phyloP scores from a whole-genome alignment of 108 stramenopile species.

The Fragilaria crotonensis region DNA sequence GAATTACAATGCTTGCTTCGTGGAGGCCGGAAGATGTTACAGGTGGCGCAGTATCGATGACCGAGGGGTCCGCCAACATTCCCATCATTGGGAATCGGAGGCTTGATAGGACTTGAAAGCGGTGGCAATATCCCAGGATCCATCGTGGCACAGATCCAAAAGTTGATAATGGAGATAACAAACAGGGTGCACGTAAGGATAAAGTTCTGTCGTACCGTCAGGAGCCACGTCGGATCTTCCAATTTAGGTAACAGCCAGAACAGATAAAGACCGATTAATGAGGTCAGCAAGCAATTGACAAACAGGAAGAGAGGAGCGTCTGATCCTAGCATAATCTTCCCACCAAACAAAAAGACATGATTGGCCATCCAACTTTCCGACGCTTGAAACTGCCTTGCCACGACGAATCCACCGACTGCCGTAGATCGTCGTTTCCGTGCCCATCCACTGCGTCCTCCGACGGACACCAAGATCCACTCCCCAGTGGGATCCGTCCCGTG shows the following conservation, averaged over 20 bases:
- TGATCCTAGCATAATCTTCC: slow-evolving; percentile 76
- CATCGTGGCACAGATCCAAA: slow-evolving; percentile 69
- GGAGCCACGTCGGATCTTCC: not conserved
- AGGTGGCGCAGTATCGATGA: slow-evolving; percentile 82
- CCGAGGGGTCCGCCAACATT: slow-evolving; percentile 70
- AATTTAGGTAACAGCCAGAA: slow-evolving; percentile 39
- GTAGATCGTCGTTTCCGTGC: slow-evolving; percentile 46
- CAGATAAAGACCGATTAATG: slow-evolving; percentile 42
- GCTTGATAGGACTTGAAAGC: slow-evolving; percentile 54
- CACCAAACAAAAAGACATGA: slow-evolving; percentile 77
- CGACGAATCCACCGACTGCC: slow-evolving; percentile 34
- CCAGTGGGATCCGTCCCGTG: slow-evolving; percentile 76
- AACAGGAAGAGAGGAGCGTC: slow-evolving; percentile 74
- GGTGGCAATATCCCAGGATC: slow-evolving; percentile 84
- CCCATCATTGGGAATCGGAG: slow-evolving; percentile 37
- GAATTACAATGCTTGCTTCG: slow-evolving; percentile 91
- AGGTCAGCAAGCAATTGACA: slow-evolving; percentile 56
- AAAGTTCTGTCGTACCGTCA: not conserved
- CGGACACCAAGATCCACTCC: slow-evolving; percentile 74
- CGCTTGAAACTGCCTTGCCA: slow-evolving; percentile 47
- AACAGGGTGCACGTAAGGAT: slow-evolving; percentile 1
- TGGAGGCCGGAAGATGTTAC: slow-evolving; percentile 84
- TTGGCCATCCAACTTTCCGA: slow-evolving; percentile 85
- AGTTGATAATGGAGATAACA: slow-evolving; percentile 27
- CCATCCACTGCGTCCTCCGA: slow-evolving; percentile 82